Base-by-base conservation (phyloP, 2,329 filamentous ascomycete genomes). In the Phoma sp. region DNA sequence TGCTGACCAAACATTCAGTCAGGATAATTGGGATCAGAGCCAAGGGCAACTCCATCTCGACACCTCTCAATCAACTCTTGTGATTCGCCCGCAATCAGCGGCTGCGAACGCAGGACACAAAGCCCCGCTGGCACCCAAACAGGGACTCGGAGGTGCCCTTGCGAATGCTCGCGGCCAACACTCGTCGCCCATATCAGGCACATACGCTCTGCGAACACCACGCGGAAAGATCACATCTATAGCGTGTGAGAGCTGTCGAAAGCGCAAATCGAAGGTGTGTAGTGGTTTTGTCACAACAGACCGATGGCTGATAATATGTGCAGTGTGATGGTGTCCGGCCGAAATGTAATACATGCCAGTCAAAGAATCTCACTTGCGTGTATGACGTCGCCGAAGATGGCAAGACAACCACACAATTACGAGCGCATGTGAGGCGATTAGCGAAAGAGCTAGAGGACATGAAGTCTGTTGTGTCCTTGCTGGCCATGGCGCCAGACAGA, bases 191-290 rank as follows among this genome's bases (percentile, higher is more conserved):
- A 74, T 74, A 39, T 64, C 71, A 22, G 71, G 71, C 32, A 73
- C 69, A 7, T 74, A 74, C 54, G 71, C 71, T 18, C 52, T 74
- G 35, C 69, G 71, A 27, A 74, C 71, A 8, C 71, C 71, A 24
- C 66, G 71, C n/a, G 71, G 71, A 24, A 74, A 74, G 47, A 75
- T 75, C 43, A 75, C 72, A 10, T 74, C 72, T 5, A 75, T 75
- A 61, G 72, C 72, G 14, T 75, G 72, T 52, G 72, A 74, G 45
- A 74, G 71, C 44, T 75, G 72, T 49, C 64, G 72, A 56, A 75
- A 74, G 50, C 67, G 72, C 18, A 75, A 75, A 47, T 74, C 71
- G 32, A 75, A 75, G 67, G 72, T 74, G 48, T 29, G 65, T 51
- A 9, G 1, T 32, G 3, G 8, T 35, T 22, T 24, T 18, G 7